Evolutionary conservation across 371 early-diverging fungal genomes (phyloP).

Genomic region (Spiromyces aspiralis): DNA sequence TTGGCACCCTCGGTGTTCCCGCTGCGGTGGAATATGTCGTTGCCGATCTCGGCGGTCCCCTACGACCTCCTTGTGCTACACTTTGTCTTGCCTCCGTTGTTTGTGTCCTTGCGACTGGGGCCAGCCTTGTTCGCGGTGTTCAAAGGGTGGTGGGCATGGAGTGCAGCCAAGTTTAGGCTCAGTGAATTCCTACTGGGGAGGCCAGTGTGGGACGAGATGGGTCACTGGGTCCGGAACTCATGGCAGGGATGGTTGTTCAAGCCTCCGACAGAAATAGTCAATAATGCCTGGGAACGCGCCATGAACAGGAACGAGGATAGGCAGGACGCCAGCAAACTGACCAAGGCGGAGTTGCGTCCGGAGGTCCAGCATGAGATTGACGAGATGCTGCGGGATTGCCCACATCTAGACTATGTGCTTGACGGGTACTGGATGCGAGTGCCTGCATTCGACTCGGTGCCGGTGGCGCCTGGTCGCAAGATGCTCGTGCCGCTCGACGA

Average conservation of each 20-base stretch:
- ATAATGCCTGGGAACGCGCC: too few relatives aligned
- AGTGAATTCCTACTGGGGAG: not conserved
- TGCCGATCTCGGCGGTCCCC: slow-evolving; percentile 28
- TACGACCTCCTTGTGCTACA: slow-evolving; percentile 56
- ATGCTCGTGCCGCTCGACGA: slow-evolving; percentile 58
- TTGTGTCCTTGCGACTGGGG: slow-evolving; percentile 3
- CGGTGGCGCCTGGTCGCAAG: slow-evolving; percentile 41
- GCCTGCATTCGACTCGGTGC: slow-evolving; percentile 38
- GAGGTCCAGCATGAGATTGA: slow-evolving; percentile 11
- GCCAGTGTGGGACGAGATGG: not conserved
- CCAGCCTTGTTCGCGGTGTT: not conserved
- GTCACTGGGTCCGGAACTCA: not conserved
- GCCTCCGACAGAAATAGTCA: slow-evolving; percentile 5
- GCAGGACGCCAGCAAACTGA: slow-evolving; percentile 11
- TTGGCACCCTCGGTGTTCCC: not conserved
- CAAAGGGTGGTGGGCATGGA: not conserved
- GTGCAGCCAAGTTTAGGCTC: not conserved
- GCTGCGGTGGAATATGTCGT: not conserved
- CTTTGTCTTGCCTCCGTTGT: slow-evolving; percentile 41
- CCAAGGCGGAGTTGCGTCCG: slow-evolving; percentile 7
- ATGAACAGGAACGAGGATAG: slow-evolving; percentile 1
- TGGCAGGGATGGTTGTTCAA: slow-evolving; percentile 29
- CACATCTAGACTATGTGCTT: slow-evolving; percentile 36
- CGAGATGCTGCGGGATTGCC: slow-evolving; percentile 13
- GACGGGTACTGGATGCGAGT: slow-evolving; percentile 42